These are phyloP conservation scores for Podila horticola DNA, from an alignment of 192 early-diverging fungal genomes.

Conservation along the genomic window DNA sequence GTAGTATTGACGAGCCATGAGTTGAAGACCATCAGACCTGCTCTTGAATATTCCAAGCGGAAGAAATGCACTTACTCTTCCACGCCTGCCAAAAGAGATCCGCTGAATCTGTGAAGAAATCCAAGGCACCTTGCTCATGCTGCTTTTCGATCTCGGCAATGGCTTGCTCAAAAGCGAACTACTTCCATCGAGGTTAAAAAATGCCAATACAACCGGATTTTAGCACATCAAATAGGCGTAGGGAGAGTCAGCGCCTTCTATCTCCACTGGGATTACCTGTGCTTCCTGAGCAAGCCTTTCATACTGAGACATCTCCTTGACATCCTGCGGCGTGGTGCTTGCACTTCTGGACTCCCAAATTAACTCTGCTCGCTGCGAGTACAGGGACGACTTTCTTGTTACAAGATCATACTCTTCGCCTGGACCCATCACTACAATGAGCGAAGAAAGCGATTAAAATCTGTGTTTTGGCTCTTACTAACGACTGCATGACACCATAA, in stretches of 20 bases:
- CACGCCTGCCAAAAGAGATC: conserved; percentile 57
- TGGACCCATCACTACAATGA: conserved; percentile 22
- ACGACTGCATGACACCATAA: neutral
- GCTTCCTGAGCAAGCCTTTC: conserved; percentile 45
- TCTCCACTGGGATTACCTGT: conserved; percentile 16
- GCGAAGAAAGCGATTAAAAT: neutral
- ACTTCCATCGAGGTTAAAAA: neutral
- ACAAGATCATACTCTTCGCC: conserved; percentile 33
- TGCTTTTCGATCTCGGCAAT: conserved; percentile 47
- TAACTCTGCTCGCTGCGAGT: conserved; percentile 25
- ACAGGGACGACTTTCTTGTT: conserved; percentile 18
- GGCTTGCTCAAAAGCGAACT: conserved; percentile 48
- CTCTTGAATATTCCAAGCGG: neutral
- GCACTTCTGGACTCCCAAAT: conserved; percentile 47
- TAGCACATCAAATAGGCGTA: neutral
- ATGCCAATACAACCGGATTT: neutral
- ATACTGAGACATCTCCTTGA: conserved; percentile 31
- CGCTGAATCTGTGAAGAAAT: conserved; percentile 61
- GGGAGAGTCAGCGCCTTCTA: neutral
- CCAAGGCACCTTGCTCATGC: conserved; percentile 55
- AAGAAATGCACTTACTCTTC: conserved; percentile 43
- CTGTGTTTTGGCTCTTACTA: neutral
- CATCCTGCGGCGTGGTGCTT: conserved; percentile 28
- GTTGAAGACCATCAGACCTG: too few relatives aligned
- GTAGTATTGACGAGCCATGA: too few relatives aligned